phyloP scores from a whole-genome alignment of 352 stramenopile genomes.

The Blastocystis sp. region DNA sequence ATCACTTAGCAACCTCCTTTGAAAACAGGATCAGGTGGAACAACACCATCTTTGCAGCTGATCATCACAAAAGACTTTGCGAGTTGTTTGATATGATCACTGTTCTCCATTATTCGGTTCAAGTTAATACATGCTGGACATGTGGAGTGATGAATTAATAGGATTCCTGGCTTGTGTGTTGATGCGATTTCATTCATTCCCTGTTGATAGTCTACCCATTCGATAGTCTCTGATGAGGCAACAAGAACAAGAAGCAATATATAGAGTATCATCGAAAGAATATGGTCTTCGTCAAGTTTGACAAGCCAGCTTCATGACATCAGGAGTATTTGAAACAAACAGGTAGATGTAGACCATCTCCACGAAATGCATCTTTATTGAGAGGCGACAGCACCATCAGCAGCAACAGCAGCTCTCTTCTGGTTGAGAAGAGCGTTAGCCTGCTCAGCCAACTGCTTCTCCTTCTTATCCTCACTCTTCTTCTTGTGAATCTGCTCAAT shows the following conservation, averaged over 20 bases:
- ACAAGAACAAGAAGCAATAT: neutral
- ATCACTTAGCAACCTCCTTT: neutral
- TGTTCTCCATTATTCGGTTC: slow-evolving; percentile 2
- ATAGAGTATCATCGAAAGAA: neutral
- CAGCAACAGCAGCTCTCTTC: neutral
- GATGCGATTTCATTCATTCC: neutral
- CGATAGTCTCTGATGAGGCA: neutral
- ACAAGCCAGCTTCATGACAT: neutral
- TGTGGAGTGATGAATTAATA: neutral
- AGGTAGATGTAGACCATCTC: slow-evolving; percentile 29
- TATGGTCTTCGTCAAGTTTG: neutral
- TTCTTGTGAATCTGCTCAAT: slow-evolving; percentile 98
- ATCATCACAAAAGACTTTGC: slow-evolving; percentile 18
- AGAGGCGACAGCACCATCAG: neutral
- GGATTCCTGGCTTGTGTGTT: neutral
- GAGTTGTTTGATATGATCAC: neutral
- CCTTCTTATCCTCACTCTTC: slow-evolving; percentile 1
- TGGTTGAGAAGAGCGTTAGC: slow-evolving; percentile 2
- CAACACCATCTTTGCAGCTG: neutral
- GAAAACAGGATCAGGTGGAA: neutral
- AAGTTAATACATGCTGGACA: slow-evolving; percentile 41
- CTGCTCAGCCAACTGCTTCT: slow-evolving; percentile 8
- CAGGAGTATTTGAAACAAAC: slow-evolving; percentile 37
- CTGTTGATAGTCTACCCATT: neutral
- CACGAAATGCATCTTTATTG: neutral